Evolutionary conservation across 2,329 filamentous ascomycete species (phyloP), one percentile per base, ranked within the genome.

Genomic region (Monosporascus sp.): DNA sequence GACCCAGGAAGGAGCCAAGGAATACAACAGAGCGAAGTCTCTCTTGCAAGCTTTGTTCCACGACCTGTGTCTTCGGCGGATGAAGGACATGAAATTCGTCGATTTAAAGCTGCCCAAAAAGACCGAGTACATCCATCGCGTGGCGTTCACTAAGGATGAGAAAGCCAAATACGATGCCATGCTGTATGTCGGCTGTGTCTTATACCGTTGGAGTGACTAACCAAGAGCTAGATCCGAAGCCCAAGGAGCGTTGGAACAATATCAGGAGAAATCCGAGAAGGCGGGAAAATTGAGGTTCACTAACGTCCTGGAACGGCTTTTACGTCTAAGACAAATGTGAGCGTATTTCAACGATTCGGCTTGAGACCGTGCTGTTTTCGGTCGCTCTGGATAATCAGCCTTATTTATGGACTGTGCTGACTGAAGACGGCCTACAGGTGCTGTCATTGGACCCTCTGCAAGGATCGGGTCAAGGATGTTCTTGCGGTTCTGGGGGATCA

Each of bases 41-140:
- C 73, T 93, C 3, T 77, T 95, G 3, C 88, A 93, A 64, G 79
- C 83, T 5, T 77, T 96, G 45, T 92, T 96, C 83, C 78, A 79
- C n/a, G 85, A 88, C 18, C 80, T 96, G 47, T 94, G 89, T 62
- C 76, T 96, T 22, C 82, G 91, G 38, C 83, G 91, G 38, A 87
- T 85, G 69, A 96, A 96, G 67, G 86, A 93, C 52, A 96, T 96
- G 90, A 79, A 80, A 5, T 96, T 95, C 64, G 81, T 96, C 50
- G 89, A 96, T 60, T 74, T 96, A 20, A 87, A 85, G 57, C 77
- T 96, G 8, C 90, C 91, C 0, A 76, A 84, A 15, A 84, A 95
- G 63, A 86, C 84, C 1, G 90, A 93, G 65, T 91, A 87, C 59
- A 77, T 94, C 6, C 86, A 94, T 62, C 82, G 82, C 8, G 83